Evolutionary conservation across 305 asterid species (phyloP).

Genomic region (Euphrasia arctica): DNA sequence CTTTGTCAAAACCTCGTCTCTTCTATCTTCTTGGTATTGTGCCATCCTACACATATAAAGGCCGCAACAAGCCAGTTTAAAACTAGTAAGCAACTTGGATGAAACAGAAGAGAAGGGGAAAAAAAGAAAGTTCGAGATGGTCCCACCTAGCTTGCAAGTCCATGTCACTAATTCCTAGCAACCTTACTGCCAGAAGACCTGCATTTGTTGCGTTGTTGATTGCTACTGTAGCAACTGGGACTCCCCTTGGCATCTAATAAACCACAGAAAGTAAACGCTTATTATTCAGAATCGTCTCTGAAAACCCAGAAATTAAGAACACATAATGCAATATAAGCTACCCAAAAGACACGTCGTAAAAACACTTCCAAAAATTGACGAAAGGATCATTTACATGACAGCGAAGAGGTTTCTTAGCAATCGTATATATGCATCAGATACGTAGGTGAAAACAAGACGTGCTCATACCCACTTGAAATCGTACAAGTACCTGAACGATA

Average conservation of each 20-base stretch:
- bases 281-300: not conserved
- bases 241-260: constrained; percentile 91
- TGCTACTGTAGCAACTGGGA: constrained; percentile 94
- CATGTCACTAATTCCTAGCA: constrained; percentile 73
- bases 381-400: too few species aligned
- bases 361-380: not conserved
- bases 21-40: constrained; percentile 79
- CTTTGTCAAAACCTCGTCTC: constrained; percentile 78
- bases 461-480: not conserved
- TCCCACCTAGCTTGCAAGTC: constrained; percentile 72
- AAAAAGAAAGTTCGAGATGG: constrained; percentile 11
- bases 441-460: not conserved
- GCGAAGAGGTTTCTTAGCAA: not conserved
- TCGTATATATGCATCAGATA: not conserved
- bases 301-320: not conserved
- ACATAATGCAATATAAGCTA: not conserved
- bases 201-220: constrained; percentile 94
- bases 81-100: constrained; percentile 3
- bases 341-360: not conserved
- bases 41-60: constrained; percentile 54
- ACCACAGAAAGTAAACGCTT: constrained; percentile 6
- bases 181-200: constrained; percentile 76
- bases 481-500: constrained; percentile 73
- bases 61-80: not conserved
- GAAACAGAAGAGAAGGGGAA: not conserved